Conservation (phyloP, 768 basidiomycete species). For the Lactifluus echinatus region DNA sequence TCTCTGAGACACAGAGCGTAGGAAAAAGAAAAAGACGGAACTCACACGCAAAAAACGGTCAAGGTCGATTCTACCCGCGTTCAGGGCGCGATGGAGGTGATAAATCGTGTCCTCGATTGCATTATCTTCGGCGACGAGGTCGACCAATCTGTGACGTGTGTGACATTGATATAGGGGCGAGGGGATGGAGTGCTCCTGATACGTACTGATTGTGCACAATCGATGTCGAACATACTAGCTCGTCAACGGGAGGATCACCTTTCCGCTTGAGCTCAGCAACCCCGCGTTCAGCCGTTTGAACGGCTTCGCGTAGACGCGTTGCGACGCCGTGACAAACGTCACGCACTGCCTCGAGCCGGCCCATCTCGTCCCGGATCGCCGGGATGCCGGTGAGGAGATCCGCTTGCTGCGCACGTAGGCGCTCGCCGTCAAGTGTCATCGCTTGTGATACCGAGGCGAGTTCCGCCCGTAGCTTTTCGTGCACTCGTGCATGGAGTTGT, state of each 20-base stretch:
- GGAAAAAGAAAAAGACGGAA: conserved; percentile 13
- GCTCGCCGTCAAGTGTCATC: conserved; percentile 57
- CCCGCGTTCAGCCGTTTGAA: conserved; percentile 62
- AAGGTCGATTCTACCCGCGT: conserved; percentile 84
- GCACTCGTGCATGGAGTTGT: conserved; percentile 66
- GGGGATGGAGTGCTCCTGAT: conserved; percentile 15
- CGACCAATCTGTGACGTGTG: conserved; percentile 58
- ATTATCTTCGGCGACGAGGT: conserved; percentile 98
- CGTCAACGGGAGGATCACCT: conserved; percentile 92
- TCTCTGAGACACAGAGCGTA: neutral
- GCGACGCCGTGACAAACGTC: conserved; percentile 83
- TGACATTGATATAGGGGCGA: neutral
- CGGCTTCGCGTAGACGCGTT: conserved; percentile 50
- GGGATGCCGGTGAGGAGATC: conserved; percentile 88
- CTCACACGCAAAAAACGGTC: conserved; percentile 88
- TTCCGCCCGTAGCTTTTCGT: conserved; percentile 64
- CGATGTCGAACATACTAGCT: conserved; percentile 88
- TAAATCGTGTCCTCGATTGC: conserved; percentile 98
- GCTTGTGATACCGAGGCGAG: conserved; percentile 61
- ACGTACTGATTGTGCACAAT: conserved; percentile 97
- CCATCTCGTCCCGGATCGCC: conserved; percentile 95
- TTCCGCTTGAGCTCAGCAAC: conserved; percentile 69
- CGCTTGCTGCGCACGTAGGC: conserved; percentile 68
- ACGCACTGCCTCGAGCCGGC: conserved; percentile 82
- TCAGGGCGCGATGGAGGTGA: conserved; percentile 89